These are phyloP conservation scores for Calocybe cyanea DNA, from an alignment of 768 basidiomycete species.

Conservation along the genomic window DNA sequence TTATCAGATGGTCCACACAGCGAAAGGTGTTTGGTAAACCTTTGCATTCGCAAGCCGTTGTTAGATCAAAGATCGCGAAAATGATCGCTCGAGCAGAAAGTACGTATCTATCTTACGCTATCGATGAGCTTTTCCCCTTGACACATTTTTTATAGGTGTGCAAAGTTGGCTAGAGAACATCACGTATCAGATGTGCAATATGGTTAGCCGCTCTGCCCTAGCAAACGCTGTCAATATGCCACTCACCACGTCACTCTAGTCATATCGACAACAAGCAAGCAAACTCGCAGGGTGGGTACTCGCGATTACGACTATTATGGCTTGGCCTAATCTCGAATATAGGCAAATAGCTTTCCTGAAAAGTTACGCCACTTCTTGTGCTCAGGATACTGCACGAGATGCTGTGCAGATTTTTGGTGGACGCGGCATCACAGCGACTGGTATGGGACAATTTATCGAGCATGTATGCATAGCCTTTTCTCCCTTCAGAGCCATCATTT, in stretches of 20 bases:
- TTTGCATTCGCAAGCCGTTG: constrained; percentile 77
- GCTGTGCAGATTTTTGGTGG: constrained; percentile 75
- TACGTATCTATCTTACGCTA: neutral
- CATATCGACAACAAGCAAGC: constrained; percentile 72
- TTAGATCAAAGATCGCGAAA: constrained; percentile 79
- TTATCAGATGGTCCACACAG: constrained; percentile 73
- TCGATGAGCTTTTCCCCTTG: neutral
- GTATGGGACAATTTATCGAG: constrained; percentile 77
- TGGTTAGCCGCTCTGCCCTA: constrained; percentile 31
- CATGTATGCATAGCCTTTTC: constrained; percentile 41
- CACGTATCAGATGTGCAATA: constrained; percentile 86
- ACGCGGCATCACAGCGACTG: constrained; percentile 77
- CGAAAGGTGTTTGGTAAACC: constrained; percentile 92
- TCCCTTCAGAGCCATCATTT: neutral
- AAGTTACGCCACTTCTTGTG: constrained; percentile 58
- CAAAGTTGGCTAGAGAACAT: constrained; percentile 86
- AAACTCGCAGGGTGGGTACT: constrained; percentile 65
- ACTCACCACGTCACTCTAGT: constrained; percentile 17
- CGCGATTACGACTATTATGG: constrained; percentile 1
- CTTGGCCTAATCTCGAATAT: neutral
- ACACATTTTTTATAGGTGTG: constrained; percentile 15
- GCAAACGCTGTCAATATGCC: neutral
- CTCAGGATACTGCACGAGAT: constrained; percentile 61
- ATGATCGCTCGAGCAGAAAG: constrained; percentile 80
- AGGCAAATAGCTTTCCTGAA: constrained; percentile 75